phyloP scores from a whole-genome alignment of 2,329 filamentous ascomycete genomes.

The Colletotrichum filicis region DNA sequence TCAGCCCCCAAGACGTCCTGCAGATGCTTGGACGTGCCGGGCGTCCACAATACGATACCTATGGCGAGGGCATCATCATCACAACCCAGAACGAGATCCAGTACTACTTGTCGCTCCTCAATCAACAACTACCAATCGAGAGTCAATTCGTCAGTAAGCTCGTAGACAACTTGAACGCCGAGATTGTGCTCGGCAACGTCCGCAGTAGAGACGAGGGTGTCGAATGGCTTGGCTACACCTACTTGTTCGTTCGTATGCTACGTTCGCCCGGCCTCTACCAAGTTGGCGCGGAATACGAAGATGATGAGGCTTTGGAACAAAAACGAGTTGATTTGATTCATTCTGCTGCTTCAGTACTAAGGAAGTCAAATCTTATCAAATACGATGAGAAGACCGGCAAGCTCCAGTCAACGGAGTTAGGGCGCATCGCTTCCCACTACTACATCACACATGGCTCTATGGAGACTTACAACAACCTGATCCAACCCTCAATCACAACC shows the following conservation, averaged over 20 bases:
- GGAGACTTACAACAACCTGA: conserved; percentile 95
- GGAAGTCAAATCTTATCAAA: conserved; percentile 89
- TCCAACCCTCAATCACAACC: conserved; percentile 90
- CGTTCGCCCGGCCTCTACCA: conserved; percentile 95
- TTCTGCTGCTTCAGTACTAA: conserved; percentile 87
- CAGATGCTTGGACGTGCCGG: conserved; percentile 99
- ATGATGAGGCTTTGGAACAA: conserved; percentile 91
- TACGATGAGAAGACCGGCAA: conserved; percentile 95
- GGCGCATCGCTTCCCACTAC: conserved; percentile 96
- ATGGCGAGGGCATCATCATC: conserved; percentile 98
- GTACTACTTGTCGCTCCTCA: conserved; percentile 95
- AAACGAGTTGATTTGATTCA: conserved; percentile 98
- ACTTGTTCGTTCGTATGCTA: conserved; percentile 97
- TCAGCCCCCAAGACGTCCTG: conserved; percentile 96
- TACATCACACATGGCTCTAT: conserved; percentile 98
- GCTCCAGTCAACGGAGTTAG: conserved; percentile 91
- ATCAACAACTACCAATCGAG: conserved; percentile 97
- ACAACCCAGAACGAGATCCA: conserved; percentile 95
- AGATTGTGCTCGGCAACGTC: conserved; percentile 94
- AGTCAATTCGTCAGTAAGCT: conserved; percentile 94
- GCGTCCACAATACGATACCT: conserved; percentile 95
- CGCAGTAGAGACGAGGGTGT: conserved; percentile 93
- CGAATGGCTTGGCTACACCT: conserved; percentile 99
- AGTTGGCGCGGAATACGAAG: conserved; percentile 94
- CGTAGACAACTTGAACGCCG: conserved; percentile 95